A percentile compares a stretch with the other conserved stretches of the same genome.
phyloP scores from a whole-genome alignment of 306 rosid genomes.

The Benincasa hispida region DNA sequence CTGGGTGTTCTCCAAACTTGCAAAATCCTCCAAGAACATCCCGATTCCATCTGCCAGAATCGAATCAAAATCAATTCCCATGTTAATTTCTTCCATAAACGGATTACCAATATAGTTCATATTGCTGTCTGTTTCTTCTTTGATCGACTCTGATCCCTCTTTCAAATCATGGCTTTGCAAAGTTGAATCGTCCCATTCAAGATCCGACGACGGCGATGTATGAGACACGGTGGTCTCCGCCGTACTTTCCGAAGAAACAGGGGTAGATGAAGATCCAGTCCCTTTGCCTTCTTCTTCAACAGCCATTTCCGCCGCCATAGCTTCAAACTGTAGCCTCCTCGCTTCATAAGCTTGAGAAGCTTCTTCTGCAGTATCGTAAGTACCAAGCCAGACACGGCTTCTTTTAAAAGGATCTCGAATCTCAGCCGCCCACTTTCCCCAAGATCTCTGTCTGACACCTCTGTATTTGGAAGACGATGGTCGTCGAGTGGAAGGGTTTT shows the following conservation, averaged over 20 bases:
- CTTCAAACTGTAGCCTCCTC: slow-evolving; percentile 36
- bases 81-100: slow-evolving; percentile 9
- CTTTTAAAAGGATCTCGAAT: slow-evolving; percentile 63
- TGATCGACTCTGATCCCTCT: slow-evolving; percentile 8
- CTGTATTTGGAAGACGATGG: slow-evolving; percentile 29
- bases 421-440: slow-evolving; percentile 96
- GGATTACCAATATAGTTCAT: slow-evolving; percentile 16
- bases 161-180: slow-evolving; percentile 12
- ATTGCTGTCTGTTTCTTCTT: slow-evolving; percentile 16
- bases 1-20: slow-evolving; percentile 13
- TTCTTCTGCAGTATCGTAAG: slow-evolving; percentile 62
- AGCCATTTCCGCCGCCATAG: slow-evolving; percentile 19
- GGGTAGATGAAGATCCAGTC: neutral
- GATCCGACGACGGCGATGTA: slow-evolving; percentile 48
- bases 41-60: slow-evolving; percentile 21
- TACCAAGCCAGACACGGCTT: slow-evolving; percentile 63
- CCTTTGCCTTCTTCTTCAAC: neutral
- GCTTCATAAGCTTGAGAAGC: slow-evolving; percentile 56
- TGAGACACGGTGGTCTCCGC: slow-evolving; percentile 23
- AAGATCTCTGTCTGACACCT: slow-evolving; percentile 73
- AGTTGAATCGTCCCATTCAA: slow-evolving; percentile 37
- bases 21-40: slow-evolving; percentile 23
- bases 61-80: slow-evolving; percentile 25
- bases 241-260: slow-evolving; percentile 19
- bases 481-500: slow-evolving; percentile 1